Base-by-base conservation (phyloP, 768 basidiomycete species). In the Lentinula raphanica region DNA sequence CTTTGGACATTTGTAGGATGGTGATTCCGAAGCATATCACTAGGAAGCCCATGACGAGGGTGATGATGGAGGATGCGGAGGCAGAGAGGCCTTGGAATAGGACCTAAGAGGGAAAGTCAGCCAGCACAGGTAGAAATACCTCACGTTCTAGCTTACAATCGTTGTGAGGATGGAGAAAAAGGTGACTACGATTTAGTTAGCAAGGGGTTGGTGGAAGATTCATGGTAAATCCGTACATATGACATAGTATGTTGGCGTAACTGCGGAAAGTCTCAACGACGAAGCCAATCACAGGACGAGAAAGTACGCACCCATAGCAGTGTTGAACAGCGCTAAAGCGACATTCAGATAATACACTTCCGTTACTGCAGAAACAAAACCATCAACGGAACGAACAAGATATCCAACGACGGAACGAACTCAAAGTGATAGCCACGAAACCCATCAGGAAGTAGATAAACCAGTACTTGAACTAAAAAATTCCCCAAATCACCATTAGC, bases 271-370 rank as follows among this genome's bases (percentile, higher is more conserved):
- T 39, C 58, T 62, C 54, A 50, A 44, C 50, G 62, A 59, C 63
- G 59, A 32, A 53, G 11, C 13, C 8, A 5, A 54, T 27, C 12
- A n/a, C 6, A 23, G 19, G 8, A n/a, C n/a, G n/a, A 13, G 50
- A 19, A 25, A 57, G 21, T 62, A 73, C 73, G 69, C 72, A 86
- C 85, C 86, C 86, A 90, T 88, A 60, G 85, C 89, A 56, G 90
- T 91, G 73, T 97, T 96, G 79, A 94, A 98, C 35, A 98, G 75
- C 58, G 94, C 97, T 59, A 99, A 85, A 17, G 97, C 97, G 59
- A 94, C 87, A 72, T 97, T 98, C 59, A 98, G 80, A 74, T 93
- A 98, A 72, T 91, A 95, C 66, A 98, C 91, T 70, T 98, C 96
- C 58, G 87, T 86, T 58, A 94, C 88, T 90, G 17, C 49, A 21